phyloP scores from a whole-genome alignment of 2,329 filamentous ascomycete species.

The Dendrostoma leiphaemia region DNA sequence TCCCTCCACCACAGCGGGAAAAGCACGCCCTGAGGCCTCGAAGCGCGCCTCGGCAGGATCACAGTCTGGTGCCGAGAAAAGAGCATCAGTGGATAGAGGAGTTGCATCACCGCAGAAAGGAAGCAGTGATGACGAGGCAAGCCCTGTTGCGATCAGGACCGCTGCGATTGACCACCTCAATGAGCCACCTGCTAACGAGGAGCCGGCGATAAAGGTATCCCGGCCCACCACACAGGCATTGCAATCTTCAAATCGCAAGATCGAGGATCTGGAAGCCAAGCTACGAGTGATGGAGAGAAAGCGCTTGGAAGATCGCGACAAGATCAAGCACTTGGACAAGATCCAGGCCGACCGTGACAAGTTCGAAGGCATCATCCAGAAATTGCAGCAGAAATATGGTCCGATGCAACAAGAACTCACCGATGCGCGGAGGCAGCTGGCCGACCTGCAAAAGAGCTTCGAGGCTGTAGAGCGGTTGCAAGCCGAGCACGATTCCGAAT shows the following conservation, averaged over 20 bases:
- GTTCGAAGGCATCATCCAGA: slow-evolving; percentile 83
- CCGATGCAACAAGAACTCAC: slow-evolving; percentile 76
- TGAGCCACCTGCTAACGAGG: slow-evolving; percentile 26
- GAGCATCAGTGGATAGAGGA: slow-evolving; percentile 31
- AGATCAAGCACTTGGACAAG: slow-evolving; percentile 74
- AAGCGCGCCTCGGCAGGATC: slow-evolving; percentile 33
- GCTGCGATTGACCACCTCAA: slow-evolving; percentile 53
- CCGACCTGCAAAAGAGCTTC: slow-evolving; percentile 66
- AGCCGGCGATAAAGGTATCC: slow-evolving; percentile 28
- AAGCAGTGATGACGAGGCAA: slow-evolving; percentile 49
- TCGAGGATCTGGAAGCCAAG: slow-evolving; percentile 87
- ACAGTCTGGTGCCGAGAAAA: slow-evolving; percentile 37
- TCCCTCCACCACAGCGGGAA: slow-evolving; percentile 36
- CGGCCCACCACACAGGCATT: slow-evolving; percentile 17
- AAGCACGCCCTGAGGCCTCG: slow-evolving; percentile 33
- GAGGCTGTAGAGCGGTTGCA: slow-evolving; percentile 71
- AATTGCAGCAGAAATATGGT: slow-evolving; percentile 85
- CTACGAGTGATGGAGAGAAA: slow-evolving; percentile 86
- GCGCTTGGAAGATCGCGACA: slow-evolving; percentile 79
- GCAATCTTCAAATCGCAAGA: slow-evolving; percentile 57
- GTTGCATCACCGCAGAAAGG: slow-evolving; percentile 37
- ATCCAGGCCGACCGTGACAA: slow-evolving; percentile 74
- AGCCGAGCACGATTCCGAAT: slow-evolving; percentile 77
- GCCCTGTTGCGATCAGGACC: slow-evolving; percentile 47
- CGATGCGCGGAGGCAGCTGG: slow-evolving; percentile 73